Conservation (phyloP, 495 filamentous ascomycete genomes). For the Chlorociboria aeruginascens region DNA sequence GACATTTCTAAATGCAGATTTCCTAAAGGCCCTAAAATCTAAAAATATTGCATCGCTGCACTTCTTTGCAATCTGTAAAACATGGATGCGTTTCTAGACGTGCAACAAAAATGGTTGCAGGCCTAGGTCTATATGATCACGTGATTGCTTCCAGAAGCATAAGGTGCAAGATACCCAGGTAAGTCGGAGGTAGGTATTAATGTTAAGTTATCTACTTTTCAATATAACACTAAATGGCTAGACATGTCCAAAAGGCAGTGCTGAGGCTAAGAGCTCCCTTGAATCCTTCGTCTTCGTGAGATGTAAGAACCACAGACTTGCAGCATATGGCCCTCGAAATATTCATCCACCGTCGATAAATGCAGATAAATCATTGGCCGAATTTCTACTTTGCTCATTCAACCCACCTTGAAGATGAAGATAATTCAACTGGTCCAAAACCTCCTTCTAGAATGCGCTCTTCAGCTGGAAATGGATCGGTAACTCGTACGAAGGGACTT, state of each 20-base stretch:
- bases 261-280: slow-evolving; percentile 8
- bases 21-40: too few relatives aligned
- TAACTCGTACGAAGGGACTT: slow-evolving; percentile 26
- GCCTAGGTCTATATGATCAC: too few relatives aligned
- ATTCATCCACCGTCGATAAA: slow-evolving; percentile 21
- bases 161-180: too few relatives aligned
- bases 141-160: too few relatives aligned
- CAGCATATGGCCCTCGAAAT: slow-evolving; percentile 17
- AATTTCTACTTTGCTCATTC: slow-evolving; percentile 4
- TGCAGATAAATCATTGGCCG: slow-evolving; percentile 5
- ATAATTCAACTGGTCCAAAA: slow-evolving; percentile 5
- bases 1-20: too few relatives aligned
- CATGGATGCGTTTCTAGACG: too few relatives aligned
- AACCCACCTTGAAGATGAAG: slow-evolving; percentile 4
- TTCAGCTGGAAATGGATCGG: slow-evolving; percentile 9
- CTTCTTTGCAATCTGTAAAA: too few relatives aligned
- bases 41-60: too few relatives aligned
- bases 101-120: too few relatives aligned
- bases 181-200: too few relatives aligned
- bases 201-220: too few relatives aligned
- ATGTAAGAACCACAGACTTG: slow-evolving; percentile 20
- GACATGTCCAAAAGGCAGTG: slow-evolving; percentile 20
- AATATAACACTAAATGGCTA: slow-evolving; percentile 19
- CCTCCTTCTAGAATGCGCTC: slow-evolving; percentile 9
- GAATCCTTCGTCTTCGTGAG: slow-evolving; percentile 3